Evolutionary conservation across 1,284 basidiomycete species (phyloP).

Genomic region (Microbotryomycetes sp.): DNA sequence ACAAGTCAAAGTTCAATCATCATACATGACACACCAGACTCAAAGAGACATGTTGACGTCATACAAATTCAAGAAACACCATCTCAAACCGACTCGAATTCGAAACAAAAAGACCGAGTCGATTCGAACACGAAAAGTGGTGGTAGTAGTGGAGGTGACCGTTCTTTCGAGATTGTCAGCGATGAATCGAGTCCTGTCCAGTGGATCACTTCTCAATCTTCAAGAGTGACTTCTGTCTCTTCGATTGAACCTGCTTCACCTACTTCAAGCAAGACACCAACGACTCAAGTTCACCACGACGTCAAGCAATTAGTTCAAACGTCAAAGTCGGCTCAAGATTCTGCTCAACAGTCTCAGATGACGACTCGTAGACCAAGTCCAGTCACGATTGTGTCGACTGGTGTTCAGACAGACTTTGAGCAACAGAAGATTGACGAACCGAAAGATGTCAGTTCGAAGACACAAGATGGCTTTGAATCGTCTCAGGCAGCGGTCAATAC

Average conservation of each 20-base stretch:
- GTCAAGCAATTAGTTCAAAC: too few species aligned
- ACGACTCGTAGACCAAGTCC: neutral
- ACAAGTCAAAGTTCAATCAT: neutral
- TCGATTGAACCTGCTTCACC: too few species aligned
- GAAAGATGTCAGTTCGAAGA: neutral
- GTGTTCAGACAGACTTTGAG: neutral
- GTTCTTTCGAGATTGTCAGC: neutral
- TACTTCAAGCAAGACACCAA: too few species aligned
- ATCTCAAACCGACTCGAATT: too few species aligned
- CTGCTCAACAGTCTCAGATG: neutral
- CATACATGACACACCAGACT: neutral
- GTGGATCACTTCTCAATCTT: neutral
- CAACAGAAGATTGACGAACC: neutral
- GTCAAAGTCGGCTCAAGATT: neutral
- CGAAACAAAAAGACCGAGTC: too few species aligned
- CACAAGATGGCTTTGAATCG: neutral
- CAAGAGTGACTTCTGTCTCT: too few species aligned
- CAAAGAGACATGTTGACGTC: neutral
- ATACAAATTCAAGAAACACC: neutral
- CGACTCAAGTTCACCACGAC: too few species aligned
- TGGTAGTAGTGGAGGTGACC: neutral
- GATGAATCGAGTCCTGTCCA: neutral
- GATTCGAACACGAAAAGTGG: neutral
- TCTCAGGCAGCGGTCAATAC: neutral
- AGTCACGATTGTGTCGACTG: neutral